Evolutionary conservation across 257 asterid genomes (phyloP), one percentile per base, ranked within the genome.

Genomic region (Solanum chmielewskii): DNA sequence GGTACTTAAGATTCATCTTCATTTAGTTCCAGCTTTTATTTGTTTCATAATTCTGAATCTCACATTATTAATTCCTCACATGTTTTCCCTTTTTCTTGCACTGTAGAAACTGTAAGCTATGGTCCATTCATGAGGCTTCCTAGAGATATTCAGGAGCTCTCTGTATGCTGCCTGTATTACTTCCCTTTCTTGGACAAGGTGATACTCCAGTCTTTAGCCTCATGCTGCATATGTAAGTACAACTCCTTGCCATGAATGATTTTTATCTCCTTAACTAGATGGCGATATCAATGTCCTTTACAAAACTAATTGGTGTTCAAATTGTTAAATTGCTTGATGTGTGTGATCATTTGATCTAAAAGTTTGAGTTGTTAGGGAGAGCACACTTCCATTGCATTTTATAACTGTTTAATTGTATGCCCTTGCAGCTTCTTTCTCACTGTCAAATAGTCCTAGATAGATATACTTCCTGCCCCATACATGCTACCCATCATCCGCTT

Each of bases 381-480:
- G 14, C 80, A 73, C 15, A 35, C 47, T 90, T 86, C 98, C 99
- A 49, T 91, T 94, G 92, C 94, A 92, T 90, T 92, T 96, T 71
- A 96, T 92, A 83, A 98, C 98, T 84, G 98, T 95, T 91, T 91
- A 94, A 86, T 94, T 96, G 86, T 96, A 95, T 42, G 97, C 29
- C 98, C 98, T 96, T 85, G 98, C 98, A 90, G 99, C 98, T 88
- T 96, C 98, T 59, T 93, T 91, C 92, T 96, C 96, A 87, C 90
- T 93, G 92, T 95, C 97, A 88, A 95, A 96, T 52, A 52, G 62
- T 6, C 62, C 18, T 18, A 31, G 23, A 52, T 70, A 8, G 60
- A 77, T 77, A 23, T 41, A 85, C 83, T 41, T 85, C 74, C 66
- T 85, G 35, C 37, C 66, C 87, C 83, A 69, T 66, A 44, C 15